Conservation (phyloP, 257 asterid genomes). For the Datura wrightii region DNA sequence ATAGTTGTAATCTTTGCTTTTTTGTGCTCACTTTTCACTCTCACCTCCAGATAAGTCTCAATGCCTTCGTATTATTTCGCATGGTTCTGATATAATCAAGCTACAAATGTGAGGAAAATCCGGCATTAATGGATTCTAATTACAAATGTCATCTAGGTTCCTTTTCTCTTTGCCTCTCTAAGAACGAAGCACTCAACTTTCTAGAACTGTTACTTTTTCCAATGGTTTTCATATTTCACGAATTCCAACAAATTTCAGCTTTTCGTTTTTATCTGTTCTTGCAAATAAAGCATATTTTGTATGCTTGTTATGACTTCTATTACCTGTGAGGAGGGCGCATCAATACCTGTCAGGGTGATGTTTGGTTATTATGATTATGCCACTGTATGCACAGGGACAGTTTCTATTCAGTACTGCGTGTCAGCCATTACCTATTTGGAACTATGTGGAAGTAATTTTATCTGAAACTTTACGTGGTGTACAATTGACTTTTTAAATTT, state of each 20-base stretch:
- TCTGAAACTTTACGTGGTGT: conserved; percentile 19
- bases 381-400: neutral
- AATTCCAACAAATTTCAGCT: neutral
- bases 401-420: neutral
- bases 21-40: neutral
- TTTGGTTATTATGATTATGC: neutral
- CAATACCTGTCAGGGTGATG: neutral
- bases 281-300: neutral
- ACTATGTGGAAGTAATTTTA: conserved; percentile 10
- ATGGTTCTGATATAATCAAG: neutral
- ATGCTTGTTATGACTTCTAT: neutral
- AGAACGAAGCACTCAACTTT: neutral
- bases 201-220: neutral
- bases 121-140: neutral
- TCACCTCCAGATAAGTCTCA: neutral
- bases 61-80: neutral
- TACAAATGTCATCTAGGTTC: neutral
- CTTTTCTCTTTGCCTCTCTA: neutral
- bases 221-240: neutral
- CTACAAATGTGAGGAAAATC: neutral
- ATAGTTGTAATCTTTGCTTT: neutral
- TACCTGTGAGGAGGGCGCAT: neutral
- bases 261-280: neutral
- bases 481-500: neutral
- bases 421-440: neutral